Conservation (phyloP, 352 stramenopile genomes). For the Phytopythium helicoides region DNA sequence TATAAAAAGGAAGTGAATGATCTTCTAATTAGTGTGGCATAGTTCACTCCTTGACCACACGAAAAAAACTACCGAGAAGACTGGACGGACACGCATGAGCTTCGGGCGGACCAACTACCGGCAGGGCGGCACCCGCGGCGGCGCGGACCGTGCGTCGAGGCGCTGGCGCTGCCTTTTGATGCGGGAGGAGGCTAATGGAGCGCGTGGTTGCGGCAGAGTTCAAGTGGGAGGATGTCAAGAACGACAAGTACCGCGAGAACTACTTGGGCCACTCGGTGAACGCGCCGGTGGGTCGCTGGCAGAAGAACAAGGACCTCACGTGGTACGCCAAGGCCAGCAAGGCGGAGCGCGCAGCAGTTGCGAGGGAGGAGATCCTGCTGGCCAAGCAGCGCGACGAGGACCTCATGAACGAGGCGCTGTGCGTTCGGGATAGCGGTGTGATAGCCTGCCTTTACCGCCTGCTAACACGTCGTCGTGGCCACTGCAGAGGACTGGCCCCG, state of each 20-base stretch:
- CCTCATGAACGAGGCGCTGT: constrained; percentile 89
- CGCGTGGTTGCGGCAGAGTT: constrained; percentile 52
- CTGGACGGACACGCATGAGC: constrained; percentile 49
- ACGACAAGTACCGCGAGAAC: constrained; percentile 91
- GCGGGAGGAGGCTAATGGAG: neutral
- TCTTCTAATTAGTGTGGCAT: neutral
- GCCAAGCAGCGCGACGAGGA: constrained; percentile 87
- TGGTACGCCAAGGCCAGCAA: constrained; percentile 88
- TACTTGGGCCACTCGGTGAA: constrained; percentile 89
- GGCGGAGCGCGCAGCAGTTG: constrained; percentile 40
- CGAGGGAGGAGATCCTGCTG: constrained; percentile 61
- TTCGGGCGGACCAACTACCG: constrained; percentile 88
- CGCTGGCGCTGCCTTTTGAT: neutral
- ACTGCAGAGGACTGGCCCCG: constrained; percentile 58
- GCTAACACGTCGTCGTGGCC: constrained; percentile 1
- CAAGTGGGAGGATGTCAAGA: constrained; percentile 94
- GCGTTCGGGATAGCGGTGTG: constrained; percentile 15
- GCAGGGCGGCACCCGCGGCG: constrained; percentile 80
- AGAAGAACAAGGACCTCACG: constrained; percentile 88
- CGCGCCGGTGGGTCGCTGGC: constrained; percentile 87
- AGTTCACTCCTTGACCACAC: neutral
- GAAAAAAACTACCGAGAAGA: neutral
- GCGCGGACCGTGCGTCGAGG: constrained; percentile 75
- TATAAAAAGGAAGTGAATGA: neutral
- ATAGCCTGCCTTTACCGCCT: neutral